A percentile compares a stretch with the other conserved stretches of the same genome.
Evolutionary conservation across 129 eudicot genomes (phyloP).

Genomic region (Apium graveolens): DNA sequence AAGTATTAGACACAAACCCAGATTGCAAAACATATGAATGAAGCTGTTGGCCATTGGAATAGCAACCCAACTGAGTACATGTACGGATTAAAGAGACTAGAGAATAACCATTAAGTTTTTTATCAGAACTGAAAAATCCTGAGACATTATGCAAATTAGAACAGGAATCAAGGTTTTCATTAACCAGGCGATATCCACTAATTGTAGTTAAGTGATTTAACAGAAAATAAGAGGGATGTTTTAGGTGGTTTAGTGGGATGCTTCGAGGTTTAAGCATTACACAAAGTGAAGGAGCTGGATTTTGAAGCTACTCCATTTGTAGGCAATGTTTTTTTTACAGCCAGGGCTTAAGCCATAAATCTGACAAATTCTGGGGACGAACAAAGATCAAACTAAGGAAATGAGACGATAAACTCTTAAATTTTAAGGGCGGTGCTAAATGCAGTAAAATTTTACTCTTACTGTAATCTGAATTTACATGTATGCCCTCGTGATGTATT

Average conservation of each 20-base stretch:
- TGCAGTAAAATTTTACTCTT: too few species aligned
- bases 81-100: conserved; percentile 47
- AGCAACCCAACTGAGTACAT: conserved; percentile 29
- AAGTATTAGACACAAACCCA: conserved; percentile 44
- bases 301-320: background rate
- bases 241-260: conserved; percentile 5
- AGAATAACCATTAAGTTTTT: conserved; percentile 30
- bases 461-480: too few species aligned
- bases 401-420: too few species aligned
- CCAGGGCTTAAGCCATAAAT: too few species aligned
- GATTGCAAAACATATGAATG: conserved; percentile 44
- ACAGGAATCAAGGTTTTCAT: background rate
- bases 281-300: background rate
- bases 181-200: background rate
- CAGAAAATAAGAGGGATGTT: background rate
- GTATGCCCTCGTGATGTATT: too few species aligned
- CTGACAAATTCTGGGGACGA: too few species aligned
- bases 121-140: conserved; percentile 11
- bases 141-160: background rate
- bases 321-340: too few species aligned
- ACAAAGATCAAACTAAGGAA: too few species aligned
- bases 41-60: conserved; percentile 47
- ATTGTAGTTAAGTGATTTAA: conserved; percentile 12
- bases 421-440: too few species aligned
- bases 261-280: background rate